Evolutionary conservation across 495 filamentous ascomycete species (phyloP).

Genomic region (Aspergillus mulundensis): DNA sequence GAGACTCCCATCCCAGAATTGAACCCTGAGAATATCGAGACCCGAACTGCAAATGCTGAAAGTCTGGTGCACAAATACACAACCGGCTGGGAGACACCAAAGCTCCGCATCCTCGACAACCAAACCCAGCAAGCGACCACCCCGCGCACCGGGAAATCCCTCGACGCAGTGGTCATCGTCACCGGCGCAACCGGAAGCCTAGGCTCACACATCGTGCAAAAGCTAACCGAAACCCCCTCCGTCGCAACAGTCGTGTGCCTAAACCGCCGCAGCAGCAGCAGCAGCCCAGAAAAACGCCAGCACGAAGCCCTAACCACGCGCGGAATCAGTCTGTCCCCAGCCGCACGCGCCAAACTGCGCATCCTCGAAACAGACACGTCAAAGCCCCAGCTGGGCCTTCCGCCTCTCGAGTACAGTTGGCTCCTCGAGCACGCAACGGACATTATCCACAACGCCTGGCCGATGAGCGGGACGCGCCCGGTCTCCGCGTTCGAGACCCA

Average conservation of each 20-base stretch:
- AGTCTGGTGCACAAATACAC: no score
- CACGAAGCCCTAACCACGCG: slow-evolving; percentile 30
- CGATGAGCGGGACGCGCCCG: slow-evolving; percentile 45
- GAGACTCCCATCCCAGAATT: neutral
- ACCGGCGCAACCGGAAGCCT: slow-evolving; percentile 51
- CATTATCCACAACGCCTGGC: slow-evolving; percentile 56
- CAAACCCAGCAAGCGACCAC: no score
- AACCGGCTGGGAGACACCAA: no score
- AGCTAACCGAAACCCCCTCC: slow-evolving; percentile 26
- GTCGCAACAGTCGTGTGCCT: slow-evolving; percentile 42
- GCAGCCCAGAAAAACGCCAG: slow-evolving; percentile 18
- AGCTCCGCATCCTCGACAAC: no score
- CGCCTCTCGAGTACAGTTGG: slow-evolving; percentile 27
- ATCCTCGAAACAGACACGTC: slow-evolving; percentile 35
- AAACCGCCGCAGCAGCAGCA: slow-evolving; percentile 22
- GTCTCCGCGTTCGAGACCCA: slow-evolving; percentile 44
- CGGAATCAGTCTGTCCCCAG: slow-evolving; percentile 29
- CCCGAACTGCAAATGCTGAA: neutral
- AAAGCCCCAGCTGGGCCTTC: slow-evolving; percentile 44
- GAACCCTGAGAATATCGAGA: slow-evolving; percentile 23
- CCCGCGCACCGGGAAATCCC: no score
- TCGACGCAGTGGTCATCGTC: slow-evolving; percentile 31
- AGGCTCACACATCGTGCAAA: slow-evolving; percentile 40
- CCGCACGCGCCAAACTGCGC: slow-evolving; percentile 23
- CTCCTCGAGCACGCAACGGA: slow-evolving; percentile 42